Conservation (phyloP, 192 early-diverging fungal species). For the Entomortierella beljakovae region DNA sequence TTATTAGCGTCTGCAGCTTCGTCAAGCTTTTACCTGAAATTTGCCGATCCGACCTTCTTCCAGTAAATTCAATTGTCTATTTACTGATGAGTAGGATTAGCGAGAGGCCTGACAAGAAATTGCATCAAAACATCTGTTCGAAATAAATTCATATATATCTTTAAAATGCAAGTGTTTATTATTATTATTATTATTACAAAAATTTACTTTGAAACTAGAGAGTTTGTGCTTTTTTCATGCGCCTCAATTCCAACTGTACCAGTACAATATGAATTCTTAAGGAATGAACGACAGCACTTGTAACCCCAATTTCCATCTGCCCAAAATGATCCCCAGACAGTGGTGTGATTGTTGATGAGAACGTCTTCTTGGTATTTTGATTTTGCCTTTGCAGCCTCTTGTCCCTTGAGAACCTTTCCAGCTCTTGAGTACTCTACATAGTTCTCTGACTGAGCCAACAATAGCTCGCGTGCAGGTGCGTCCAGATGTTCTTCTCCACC, state of each 20-base stretch:
- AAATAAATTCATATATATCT: background rate
- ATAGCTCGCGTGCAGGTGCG: slow-evolving; percentile 87
- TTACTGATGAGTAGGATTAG: slow-evolving; percentile 1
- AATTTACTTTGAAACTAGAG: slow-evolving; percentile 9
- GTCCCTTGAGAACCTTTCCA: slow-evolving; percentile 88
- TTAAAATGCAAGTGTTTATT: background rate
- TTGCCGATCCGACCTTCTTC: background rate
- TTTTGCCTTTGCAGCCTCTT: slow-evolving; percentile 78
- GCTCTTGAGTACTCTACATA: slow-evolving; percentile 98
- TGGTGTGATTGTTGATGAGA: slow-evolving; percentile 82
- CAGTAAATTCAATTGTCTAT: background rate
- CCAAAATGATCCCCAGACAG: slow-evolving; percentile 98
- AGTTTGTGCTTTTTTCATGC: slow-evolving; percentile 27
- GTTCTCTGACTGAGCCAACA: slow-evolving; percentile 91
- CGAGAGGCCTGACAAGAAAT: background rate
- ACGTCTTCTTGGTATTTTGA: slow-evolving; percentile 96
- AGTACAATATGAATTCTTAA: slow-evolving; percentile 91
- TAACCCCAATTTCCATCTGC: slow-evolving; percentile 96
- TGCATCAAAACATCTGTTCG: background rate
- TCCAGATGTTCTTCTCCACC: slow-evolving; percentile 96
- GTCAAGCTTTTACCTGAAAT: slow-evolving; percentile 9
- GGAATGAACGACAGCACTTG: slow-evolving; percentile 87
- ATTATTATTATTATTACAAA: background rate
- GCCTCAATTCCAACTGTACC: slow-evolving; percentile 83
- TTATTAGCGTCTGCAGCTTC: slow-evolving; percentile 11